phyloP scores from a whole-genome alignment of 106 monocot genomes.

The Agapanthus africanus region DNA sequence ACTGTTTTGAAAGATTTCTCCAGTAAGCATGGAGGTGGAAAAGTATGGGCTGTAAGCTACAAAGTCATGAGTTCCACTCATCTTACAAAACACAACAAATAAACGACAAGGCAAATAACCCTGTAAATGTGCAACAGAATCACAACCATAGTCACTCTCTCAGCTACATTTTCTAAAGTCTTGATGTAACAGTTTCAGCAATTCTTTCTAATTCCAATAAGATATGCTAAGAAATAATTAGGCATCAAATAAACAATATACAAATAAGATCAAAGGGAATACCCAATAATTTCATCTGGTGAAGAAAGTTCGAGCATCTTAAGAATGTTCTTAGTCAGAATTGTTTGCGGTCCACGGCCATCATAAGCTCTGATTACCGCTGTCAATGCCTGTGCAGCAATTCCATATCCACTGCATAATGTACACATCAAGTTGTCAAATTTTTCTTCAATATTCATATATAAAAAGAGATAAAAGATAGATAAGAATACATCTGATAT shows the following conservation, averaged over 20 bases:
- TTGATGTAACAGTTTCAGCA: not conserved
- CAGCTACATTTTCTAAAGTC: not conserved
- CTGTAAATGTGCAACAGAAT: not conserved
- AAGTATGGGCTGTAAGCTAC: not conserved
- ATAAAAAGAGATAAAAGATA: not conserved
- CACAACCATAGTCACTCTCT: not conserved
- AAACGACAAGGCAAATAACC: not conserved
- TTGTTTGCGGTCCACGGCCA: conserved; percentile 93
- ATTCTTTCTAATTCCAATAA: not conserved
- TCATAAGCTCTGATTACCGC: conserved; percentile 86
- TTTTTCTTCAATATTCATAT: conserved; percentile 5
- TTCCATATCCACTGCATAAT: conserved; percentile 96
- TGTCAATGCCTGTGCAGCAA: conserved; percentile 92
- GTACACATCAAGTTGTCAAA: conserved; percentile 10
- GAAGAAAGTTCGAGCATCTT: conserved; percentile 62
- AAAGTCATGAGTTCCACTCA: not conserved
- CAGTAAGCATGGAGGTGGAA: not conserved
- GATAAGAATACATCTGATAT: not conserved
- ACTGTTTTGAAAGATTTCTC: not conserved
- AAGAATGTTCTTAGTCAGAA: conserved; percentile 64
- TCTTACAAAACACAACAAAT: not conserved
- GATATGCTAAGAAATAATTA: not conserved
- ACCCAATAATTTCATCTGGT: conserved; percentile 95
- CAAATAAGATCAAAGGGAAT: conserved; percentile 10
- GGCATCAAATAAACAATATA: not conserved